A percentile compares a stretch with the other conserved stretches of the same genome.
Conservation (phyloP, 2,329 filamentous ascomycete genomes). For the Calonectria ilicicola region DNA sequence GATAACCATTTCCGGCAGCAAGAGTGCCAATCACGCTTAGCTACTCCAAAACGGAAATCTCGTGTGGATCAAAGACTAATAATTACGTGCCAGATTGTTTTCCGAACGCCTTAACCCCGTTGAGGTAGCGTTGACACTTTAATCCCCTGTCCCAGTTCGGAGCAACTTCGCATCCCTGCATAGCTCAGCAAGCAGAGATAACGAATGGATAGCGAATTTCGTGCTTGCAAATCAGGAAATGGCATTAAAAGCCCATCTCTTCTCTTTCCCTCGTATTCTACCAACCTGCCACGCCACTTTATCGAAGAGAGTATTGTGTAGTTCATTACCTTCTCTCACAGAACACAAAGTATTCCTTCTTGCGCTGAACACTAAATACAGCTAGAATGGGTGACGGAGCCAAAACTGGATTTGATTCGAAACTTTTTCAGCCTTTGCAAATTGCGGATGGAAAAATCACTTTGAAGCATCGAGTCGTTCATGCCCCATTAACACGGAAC, state of each 20-base stretch:
- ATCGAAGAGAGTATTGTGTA: background rate
- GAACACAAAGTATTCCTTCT: background rate
- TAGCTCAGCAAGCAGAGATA: background rate
- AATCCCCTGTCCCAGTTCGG: background rate
- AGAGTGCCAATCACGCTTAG: background rate
- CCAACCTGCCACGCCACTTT: background rate
- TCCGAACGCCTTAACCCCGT: too few species aligned
- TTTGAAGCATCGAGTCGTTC: conserved; percentile 63
- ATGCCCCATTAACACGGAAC: conserved; percentile 66
- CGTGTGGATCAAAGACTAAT: background rate
- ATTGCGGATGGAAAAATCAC: conserved; percentile 57
- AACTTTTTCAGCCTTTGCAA: conserved; percentile 48
- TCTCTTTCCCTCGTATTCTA: background rate
- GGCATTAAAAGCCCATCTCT: background rate
- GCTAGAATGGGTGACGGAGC: conserved; percentile 29
- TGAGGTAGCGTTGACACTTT: background rate
- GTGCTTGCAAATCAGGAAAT: background rate
- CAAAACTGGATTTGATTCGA: conserved; percentile 22
- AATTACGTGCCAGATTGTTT: background rate
- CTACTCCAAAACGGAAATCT: background rate
- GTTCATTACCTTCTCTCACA: background rate
- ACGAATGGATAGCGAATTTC: background rate
- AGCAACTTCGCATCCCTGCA: background rate
- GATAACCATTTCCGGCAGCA: background rate
- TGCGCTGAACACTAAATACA: background rate